These are phyloP conservation scores for Apiotrichum montevideense DNA, from an alignment of 1,284 basidiomycete species.

Conservation along the genomic window DNA sequence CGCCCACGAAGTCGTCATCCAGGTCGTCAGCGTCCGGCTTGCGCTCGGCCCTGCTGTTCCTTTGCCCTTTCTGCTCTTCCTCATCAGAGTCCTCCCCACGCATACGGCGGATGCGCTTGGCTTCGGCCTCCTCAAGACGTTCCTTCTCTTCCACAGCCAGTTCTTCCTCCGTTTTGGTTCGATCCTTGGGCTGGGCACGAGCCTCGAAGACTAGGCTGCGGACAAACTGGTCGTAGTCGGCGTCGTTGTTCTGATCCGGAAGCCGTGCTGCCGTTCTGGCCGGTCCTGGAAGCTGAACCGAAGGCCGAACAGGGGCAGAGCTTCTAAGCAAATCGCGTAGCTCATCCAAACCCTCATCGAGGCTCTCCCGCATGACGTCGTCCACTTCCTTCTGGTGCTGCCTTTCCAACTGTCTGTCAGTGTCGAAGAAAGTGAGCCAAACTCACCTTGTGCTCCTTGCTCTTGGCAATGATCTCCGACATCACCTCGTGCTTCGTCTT, in stretches of 20 bases:
- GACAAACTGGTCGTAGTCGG: slow-evolving; percentile 82
- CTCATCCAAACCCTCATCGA: slow-evolving; percentile 82
- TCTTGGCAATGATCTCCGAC: slow-evolving; percentile 96
- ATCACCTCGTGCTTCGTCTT: slow-evolving; percentile 95
- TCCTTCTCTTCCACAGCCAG: slow-evolving; percentile 83
- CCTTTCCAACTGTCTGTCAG: slow-evolving; percentile 37
- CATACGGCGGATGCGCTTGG: slow-evolving; percentile 75
- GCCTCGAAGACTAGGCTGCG: slow-evolving; percentile 89
- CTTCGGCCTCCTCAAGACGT: slow-evolving; percentile 77
- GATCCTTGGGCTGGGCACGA: slow-evolving; percentile 87
- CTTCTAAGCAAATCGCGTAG: slow-evolving; percentile 68
- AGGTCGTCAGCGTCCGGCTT: slow-evolving; percentile 64
- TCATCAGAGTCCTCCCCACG: slow-evolving; percentile 65
- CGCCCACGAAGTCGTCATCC: slow-evolving; percentile 73
- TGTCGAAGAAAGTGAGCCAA: neutral
- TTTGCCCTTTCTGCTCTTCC: slow-evolving; percentile 53
- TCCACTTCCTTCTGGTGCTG: slow-evolving; percentile 83
- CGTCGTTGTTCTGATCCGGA: slow-evolving; percentile 37
- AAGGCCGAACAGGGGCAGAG: slow-evolving; percentile 50
- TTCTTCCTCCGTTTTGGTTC: slow-evolving; percentile 96
- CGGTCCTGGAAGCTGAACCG: slow-evolving; percentile 47
- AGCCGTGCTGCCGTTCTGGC: slow-evolving; percentile 32
- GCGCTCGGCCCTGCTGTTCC: slow-evolving; percentile 30
- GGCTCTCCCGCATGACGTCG: slow-evolving; percentile 76
- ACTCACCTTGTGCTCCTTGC: slow-evolving; percentile 82